These are phyloP conservation scores for Chaetomium strumarium DNA, from an alignment of 2,329 filamentous ascomycete genomes.

Conservation along the genomic window DNA sequence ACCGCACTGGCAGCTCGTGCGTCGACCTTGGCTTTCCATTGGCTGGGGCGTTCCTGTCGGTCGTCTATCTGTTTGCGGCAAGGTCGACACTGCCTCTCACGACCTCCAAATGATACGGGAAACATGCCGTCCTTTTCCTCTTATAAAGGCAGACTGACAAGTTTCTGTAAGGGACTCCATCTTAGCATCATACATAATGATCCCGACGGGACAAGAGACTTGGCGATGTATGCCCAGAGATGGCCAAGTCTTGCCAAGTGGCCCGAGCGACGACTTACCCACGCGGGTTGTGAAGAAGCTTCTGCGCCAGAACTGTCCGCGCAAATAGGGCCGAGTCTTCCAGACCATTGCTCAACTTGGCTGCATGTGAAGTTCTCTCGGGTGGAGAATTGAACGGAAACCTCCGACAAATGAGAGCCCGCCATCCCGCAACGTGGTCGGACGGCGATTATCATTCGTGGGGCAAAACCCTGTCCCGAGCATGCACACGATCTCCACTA, in stretches of 20 bases:
- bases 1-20: conserved; percentile 1
- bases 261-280: no score
- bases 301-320: no score
- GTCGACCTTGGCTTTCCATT: not conserved
- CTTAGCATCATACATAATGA: no score
- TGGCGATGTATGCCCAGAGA: no score
- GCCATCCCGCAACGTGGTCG: conserved; percentile 10
- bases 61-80: not conserved
- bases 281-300: no score
- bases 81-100: not conserved
- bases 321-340: not conserved
- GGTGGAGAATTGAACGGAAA: not conserved
- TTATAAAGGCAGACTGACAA: no score
- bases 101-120: no score
- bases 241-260: no score
- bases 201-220: no score
- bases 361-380: not conserved
- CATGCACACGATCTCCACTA: not conserved
- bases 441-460: conserved; percentile 10
- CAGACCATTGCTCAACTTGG: not conserved
- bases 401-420: conserved; percentile 11
- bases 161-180: no score
- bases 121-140: no score
- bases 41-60: not conserved
- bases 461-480: conserved; percentile 7